Percentiles rank a stretch among this genome's conserved stretches.
Evolutionary conservation across 768 basidiomycete species (phyloP).

Genomic region (Naematelia aurantialba): DNA sequence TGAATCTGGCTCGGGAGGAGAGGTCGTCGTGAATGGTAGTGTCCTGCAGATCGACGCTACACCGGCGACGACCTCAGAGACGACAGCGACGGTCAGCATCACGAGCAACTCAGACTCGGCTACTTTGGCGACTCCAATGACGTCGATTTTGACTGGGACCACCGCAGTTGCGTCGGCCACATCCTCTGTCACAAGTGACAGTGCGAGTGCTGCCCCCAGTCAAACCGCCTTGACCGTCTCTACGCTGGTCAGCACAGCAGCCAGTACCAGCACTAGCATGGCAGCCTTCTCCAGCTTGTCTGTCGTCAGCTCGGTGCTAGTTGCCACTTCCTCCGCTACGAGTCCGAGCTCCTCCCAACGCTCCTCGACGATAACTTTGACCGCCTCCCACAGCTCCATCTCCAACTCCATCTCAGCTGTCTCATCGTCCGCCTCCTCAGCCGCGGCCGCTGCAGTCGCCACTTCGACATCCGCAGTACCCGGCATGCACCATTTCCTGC

Average conservation of each 20-base stretch:
- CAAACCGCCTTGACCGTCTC: slow-evolving; percentile 2
- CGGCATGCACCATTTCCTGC: slow-evolving; percentile 20
- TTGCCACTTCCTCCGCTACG: neutral
- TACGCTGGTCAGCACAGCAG: no score
- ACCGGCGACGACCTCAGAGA: no score
- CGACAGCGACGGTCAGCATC: neutral
- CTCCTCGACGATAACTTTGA: no score
- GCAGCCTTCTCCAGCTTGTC: neutral
- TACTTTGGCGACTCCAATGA: no score
- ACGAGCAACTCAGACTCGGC: neutral
- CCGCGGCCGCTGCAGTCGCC: neutral
- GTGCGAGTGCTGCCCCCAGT: neutral
- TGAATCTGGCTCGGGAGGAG: no score
- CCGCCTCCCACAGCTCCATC: neutral
- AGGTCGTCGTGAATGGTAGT: neutral
- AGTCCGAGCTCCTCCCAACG: no score
- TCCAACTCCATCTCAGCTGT: slow-evolving; percentile 4
- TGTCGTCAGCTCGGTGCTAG: neutral
- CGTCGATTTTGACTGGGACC: no score
- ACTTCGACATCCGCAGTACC: neutral
- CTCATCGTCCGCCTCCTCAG: neutral
- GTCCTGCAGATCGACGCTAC: neutral
- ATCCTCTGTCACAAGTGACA: neutral
- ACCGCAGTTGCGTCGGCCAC: no score
- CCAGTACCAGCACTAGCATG: neutral